Conservation (phyloP, 1,284 basidiomycete genomes). For the Ganoderma leucocontextum region DNA sequence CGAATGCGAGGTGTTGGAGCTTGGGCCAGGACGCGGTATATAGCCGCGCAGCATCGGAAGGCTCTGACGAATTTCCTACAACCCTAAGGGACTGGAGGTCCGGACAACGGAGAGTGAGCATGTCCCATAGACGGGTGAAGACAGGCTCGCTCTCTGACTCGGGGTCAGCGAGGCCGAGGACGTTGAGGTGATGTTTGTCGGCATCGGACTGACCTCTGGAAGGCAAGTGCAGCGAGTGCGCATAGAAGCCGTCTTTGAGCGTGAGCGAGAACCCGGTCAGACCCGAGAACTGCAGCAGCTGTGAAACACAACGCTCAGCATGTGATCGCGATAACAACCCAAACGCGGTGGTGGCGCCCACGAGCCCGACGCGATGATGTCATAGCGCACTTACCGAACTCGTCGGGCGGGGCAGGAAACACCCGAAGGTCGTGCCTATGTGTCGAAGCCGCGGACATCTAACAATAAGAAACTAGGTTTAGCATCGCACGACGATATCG, state of each 20-base stretch:
- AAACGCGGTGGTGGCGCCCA: background rate
- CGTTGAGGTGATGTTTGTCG: constrained; percentile 22
- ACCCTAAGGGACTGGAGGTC: constrained; percentile 68
- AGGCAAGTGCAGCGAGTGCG: constrained; percentile 56
- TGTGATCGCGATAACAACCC: background rate
- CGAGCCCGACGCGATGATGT: constrained; percentile 18
- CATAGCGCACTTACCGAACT: constrained; percentile 60
- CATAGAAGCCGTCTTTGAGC: constrained; percentile 68
- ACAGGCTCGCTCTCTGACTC: constrained; percentile 48
- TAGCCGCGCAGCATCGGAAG: constrained; percentile 50
- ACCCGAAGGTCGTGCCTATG: constrained; percentile 67
- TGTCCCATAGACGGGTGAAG: constrained; percentile 65
- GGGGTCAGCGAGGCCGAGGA: constrained; percentile 25
- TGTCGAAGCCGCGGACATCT: constrained; percentile 71
- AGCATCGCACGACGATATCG: background rate
- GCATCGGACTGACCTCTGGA: constrained; percentile 55
- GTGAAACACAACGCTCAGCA: constrained; percentile 1
- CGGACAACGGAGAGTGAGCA: constrained; percentile 69
- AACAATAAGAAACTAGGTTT: constrained; percentile 7
- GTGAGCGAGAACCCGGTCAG: constrained; percentile 66
- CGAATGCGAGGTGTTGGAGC: constrained; percentile 62
- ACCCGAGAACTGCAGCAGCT: constrained; percentile 73
- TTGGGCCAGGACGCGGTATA: constrained; percentile 66
- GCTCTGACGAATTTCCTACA: constrained; percentile 61
- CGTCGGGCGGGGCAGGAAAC: constrained; percentile 59